Conservation (phyloP, 148 eudicot genomes). For the Heliosperma pusillum region DNA sequence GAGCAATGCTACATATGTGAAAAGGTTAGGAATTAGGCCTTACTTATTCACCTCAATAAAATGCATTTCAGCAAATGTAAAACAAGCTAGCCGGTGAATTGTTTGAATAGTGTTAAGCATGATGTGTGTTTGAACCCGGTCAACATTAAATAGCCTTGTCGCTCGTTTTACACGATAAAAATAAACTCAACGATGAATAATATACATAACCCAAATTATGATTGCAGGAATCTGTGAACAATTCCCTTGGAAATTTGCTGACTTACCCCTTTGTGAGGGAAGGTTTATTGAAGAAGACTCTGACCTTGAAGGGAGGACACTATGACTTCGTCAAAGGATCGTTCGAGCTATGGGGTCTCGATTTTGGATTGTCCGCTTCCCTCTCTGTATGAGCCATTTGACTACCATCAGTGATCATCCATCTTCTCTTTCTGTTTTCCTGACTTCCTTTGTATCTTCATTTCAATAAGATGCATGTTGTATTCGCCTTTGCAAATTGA, state of each 20-base stretch:
- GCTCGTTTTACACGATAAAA: too few species aligned
- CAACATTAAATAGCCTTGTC: too few species aligned
- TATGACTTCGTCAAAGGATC: constrained; percentile 87
- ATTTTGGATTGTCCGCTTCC: constrained; percentile 68
- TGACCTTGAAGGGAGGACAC: constrained; percentile 82
- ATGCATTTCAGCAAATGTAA: too few species aligned
- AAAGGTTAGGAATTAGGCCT: constrained; percentile 42
- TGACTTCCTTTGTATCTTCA: constrained; percentile 5
- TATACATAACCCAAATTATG: background rate
- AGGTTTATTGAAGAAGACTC: constrained; percentile 78
- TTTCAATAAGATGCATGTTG: constrained; percentile 28
- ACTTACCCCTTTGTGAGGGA: constrained; percentile 92
- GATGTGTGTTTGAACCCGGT: too few species aligned
- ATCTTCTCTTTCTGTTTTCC: constrained; percentile 21
- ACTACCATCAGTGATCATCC: constrained; percentile 18
- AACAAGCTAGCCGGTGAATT: too few species aligned
- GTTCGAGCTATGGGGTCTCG: constrained; percentile 96
- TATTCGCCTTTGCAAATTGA: constrained; percentile 24
- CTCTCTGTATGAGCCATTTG: constrained; percentile 71
- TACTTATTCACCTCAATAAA: too few species aligned
- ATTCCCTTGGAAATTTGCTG: constrained; percentile 83
- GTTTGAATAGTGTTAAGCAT: too few species aligned
- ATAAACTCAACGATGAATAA: background rate
- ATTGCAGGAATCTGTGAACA: constrained; percentile 92
- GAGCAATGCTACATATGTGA: constrained; percentile 68